Conservation (phyloP, 768 basidiomycete genomes). For the Lactarius deliciosus region DNA sequence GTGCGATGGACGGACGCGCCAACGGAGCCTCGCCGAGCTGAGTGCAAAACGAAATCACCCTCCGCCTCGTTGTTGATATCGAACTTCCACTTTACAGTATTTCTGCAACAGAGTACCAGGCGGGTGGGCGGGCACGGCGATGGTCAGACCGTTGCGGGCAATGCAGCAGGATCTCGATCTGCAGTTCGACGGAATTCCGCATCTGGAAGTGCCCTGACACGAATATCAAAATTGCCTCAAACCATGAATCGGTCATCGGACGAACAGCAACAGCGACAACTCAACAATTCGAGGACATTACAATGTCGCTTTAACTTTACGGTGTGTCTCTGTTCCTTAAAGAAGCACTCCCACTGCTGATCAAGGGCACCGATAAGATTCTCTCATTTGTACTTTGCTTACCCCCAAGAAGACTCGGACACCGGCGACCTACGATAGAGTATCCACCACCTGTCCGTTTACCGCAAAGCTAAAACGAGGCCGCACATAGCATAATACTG, state of each 20-base stretch:
- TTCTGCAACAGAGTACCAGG: background rate
- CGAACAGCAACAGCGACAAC: no score
- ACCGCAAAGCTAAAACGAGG: background rate
- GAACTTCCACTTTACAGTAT: background rate
- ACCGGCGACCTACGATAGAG: background rate
- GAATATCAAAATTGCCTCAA: background rate
- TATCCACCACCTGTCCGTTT: background rate
- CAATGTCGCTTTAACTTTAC: no score
- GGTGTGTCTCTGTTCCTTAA: background rate
- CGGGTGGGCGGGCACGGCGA: background rate
- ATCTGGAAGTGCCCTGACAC: background rate
- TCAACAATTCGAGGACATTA: background rate
- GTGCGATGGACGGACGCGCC: background rate
- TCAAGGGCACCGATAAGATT: background rate
- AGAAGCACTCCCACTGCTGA: background rate
- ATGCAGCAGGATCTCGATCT: slow-evolving; percentile 1
- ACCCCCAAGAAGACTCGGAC: no score
- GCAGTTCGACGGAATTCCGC: background rate
- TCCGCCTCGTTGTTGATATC: background rate
- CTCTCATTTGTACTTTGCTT: background rate
- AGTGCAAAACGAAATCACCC: background rate
- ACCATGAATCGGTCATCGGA: no score
- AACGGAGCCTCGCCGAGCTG: background rate
- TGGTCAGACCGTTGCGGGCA: background rate
- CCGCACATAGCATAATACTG: background rate